Conservation (phyloP, 257 asterid genomes). For the Thymus quinquecostatus region DNA sequence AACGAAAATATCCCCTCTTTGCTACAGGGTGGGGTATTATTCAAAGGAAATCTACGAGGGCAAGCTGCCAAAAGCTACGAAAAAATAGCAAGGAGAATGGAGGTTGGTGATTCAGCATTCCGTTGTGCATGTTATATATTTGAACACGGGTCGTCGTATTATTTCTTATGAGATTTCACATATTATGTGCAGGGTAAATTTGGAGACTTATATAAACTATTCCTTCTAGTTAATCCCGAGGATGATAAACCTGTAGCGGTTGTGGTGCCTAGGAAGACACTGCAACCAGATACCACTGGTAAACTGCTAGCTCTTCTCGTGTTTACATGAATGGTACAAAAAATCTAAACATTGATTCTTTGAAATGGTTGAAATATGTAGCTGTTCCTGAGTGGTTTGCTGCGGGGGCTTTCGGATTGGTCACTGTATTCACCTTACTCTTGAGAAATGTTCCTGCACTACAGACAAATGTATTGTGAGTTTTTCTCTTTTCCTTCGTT, state of each 20-base stretch:
- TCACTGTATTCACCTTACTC: slow-evolving; percentile 82
- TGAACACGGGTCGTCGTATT: slow-evolving; percentile 12
- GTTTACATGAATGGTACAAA: not conserved
- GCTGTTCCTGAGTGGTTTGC: slow-evolving; percentile 99
- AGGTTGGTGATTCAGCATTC: slow-evolving; percentile 53
- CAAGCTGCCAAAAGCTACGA: slow-evolving; percentile 78
- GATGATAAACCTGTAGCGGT: slow-evolving; percentile 98
- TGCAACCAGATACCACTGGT: slow-evolving; percentile 90
- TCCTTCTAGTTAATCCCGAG: slow-evolving; percentile 89
- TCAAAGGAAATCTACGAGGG: slow-evolving; percentile 95
- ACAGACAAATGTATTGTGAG: slow-evolving; percentile 80
- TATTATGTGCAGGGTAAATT: slow-evolving; percentile 74
- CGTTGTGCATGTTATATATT: slow-evolving; percentile 29
- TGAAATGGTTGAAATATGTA: slow-evolving; percentile 46
- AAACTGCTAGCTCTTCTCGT: slow-evolving; percentile 25
- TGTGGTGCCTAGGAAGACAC: slow-evolving; percentile 84
- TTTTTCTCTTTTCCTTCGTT: slow-evolving; percentile 23
- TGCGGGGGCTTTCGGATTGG: slow-evolving; percentile 93
- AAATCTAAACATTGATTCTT: slow-evolving; percentile 11
- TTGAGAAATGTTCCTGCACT: slow-evolving; percentile 90
- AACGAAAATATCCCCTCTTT: slow-evolving; percentile 20
- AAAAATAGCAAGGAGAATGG: slow-evolving; percentile 78
- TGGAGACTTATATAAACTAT: slow-evolving; percentile 78
- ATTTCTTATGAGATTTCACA: slow-evolving; percentile 32
- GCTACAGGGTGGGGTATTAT: slow-evolving; percentile 84